phyloP scores from a whole-genome alignment of 1,139 yeast species.

The Saccharomyces hybrid region DNA sequence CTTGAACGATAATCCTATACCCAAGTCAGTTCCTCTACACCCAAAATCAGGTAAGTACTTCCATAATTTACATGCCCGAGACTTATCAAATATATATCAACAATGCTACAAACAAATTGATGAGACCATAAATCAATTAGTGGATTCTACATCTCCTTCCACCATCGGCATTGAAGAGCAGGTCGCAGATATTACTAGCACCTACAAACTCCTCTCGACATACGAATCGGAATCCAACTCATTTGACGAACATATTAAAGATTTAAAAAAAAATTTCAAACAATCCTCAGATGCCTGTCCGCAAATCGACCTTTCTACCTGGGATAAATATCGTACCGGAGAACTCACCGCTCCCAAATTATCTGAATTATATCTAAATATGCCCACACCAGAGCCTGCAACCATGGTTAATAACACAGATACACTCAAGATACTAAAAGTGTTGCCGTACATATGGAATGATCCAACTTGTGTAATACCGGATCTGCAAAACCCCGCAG shows the following conservation, averaged over 20 bases:
- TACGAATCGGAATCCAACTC: constrained; percentile 2
- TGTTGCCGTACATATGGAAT: constrained; percentile 22
- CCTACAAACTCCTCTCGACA: constrained; percentile 3
- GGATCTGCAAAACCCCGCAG: constrained; percentile 15
- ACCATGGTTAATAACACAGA: constrained; percentile 1
- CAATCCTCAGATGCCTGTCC: constrained; percentile 4
- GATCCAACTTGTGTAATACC: constrained; percentile 28
- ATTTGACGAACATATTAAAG: neutral
- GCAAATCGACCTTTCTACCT: constrained; percentile 1
- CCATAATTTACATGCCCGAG: constrained; percentile 11
- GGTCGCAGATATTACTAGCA: constrained; percentile 5
- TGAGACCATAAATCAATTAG: constrained; percentile 13
- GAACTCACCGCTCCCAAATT: constrained; percentile 10
- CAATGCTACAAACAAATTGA: constrained; percentile 13
- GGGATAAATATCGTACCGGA: constrained; percentile 14
- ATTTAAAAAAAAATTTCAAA: constrained; percentile 6
- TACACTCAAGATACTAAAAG: constrained; percentile 11
- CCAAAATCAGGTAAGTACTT: constrained; percentile 10
- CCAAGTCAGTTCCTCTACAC: constrained; percentile 19
- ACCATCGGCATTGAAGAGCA: constrained; percentile 5
- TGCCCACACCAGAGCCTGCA: constrained; percentile 2
- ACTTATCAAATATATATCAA: constrained; percentile 7
- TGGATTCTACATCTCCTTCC: constrained; percentile 8
- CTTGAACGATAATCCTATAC: constrained; percentile 2
- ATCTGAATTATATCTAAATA: constrained; percentile 3